Conservation (phyloP, 495 filamentous ascomycete species). For the Talaromyces proteolyticus region DNA sequence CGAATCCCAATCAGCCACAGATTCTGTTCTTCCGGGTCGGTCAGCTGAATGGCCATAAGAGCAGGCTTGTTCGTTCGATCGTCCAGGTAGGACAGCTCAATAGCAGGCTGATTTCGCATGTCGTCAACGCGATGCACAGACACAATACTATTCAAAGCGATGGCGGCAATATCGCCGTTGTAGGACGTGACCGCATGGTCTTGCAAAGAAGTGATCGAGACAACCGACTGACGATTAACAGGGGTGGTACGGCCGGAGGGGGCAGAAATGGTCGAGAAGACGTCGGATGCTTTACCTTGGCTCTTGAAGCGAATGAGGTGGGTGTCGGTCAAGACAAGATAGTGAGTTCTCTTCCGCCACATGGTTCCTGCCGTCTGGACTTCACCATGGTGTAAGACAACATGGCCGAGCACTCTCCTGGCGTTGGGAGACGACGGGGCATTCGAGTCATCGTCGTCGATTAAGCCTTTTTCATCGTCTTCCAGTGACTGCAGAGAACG, state of each 20-base stretch:
- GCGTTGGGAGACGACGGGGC: slow-evolving; percentile 13
- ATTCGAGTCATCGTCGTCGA: slow-evolving; percentile 21
- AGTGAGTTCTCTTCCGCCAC: slow-evolving; percentile 82
- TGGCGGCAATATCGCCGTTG: slow-evolving; percentile 46
- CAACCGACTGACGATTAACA: slow-evolving; percentile 46
- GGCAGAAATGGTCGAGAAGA: slow-evolving; percentile 48
- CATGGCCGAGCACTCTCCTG: slow-evolving; percentile 33
- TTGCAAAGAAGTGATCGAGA: slow-evolving; percentile 55
- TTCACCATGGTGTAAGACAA: slow-evolving; percentile 63
- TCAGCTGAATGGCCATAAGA: slow-evolving; percentile 62
- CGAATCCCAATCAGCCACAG: slow-evolving; percentile 69
- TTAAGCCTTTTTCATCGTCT: slow-evolving; percentile 38
- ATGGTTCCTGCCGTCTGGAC: slow-evolving; percentile 75
- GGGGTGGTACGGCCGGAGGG: slow-evolving; percentile 31
- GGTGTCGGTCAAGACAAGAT: slow-evolving; percentile 82
- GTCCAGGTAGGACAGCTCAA: slow-evolving; percentile 74
- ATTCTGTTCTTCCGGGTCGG: slow-evolving; percentile 66
- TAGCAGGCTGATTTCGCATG: slow-evolving; percentile 67
- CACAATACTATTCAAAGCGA: slow-evolving; percentile 68
- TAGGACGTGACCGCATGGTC: slow-evolving; percentile 49
- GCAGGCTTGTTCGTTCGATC: slow-evolving; percentile 58
- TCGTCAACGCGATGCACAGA: slow-evolving; percentile 77
- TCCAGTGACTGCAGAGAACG: slow-evolving; percentile 45
- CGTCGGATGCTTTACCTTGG: slow-evolving; percentile 62
- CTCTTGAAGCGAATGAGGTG: slow-evolving; percentile 79